phyloP scores from a whole-genome alignment of 305 asterid species.

The Nicotiana rustica region DNA sequence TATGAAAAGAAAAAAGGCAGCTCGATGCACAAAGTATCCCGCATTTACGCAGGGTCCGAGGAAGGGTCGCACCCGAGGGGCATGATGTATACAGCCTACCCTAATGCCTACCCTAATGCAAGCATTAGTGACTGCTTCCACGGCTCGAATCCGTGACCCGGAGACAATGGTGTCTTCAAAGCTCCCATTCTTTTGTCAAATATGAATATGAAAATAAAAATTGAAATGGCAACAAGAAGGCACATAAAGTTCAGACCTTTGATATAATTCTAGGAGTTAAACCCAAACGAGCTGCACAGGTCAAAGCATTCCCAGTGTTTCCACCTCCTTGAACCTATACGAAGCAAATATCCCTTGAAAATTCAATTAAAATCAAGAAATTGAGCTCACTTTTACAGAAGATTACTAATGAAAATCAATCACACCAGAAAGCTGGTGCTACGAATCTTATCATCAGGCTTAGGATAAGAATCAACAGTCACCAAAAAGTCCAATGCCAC shows the following conservation, averaged over 20 bases:
- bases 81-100: too few species aligned
- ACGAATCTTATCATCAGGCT: constrained; percentile 85
- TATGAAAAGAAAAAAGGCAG: too few species aligned
- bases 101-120: too few species aligned
- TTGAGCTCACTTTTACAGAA: not conserved
- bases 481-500: constrained; percentile 70
- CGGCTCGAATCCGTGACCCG: too few species aligned
- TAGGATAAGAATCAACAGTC: constrained; percentile 82
- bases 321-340: constrained; percentile 88
- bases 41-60: too few species aligned
- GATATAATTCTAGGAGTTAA: constrained; percentile 76
- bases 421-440: constrained; percentile 76
- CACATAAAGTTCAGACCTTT: constrained; percentile 55
- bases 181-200: too few species aligned
- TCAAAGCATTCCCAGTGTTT: constrained; percentile 85
- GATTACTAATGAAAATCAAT: not conserved
- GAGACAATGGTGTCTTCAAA: too few species aligned
- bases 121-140: too few species aligned
- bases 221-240: too few species aligned
- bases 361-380: not conserved
- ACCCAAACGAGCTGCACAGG: constrained; percentile 91
- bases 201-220: too few species aligned
- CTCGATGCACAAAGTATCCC: too few species aligned
- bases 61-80: too few species aligned
- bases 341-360: not conserved